These are phyloP conservation scores for Solanum ossicruentum DNA, from an alignment of 257 asterid species.

Conservation along the genomic window DNA sequence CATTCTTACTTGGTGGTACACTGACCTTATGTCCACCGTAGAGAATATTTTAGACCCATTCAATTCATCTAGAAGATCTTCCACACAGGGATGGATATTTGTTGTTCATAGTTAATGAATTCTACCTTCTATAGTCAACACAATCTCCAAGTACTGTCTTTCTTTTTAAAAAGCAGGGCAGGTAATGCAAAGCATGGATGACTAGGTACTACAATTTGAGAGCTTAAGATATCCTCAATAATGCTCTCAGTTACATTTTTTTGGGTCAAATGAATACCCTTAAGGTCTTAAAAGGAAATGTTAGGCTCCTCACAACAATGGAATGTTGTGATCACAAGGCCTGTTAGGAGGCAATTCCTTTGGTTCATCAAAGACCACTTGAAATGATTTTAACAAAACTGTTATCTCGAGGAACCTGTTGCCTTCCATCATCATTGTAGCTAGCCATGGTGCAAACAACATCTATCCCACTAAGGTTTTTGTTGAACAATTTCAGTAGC, in stretches of 20 bases:
- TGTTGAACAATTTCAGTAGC: neutral
- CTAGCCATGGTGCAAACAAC: neutral
- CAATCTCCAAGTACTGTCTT: neutral
- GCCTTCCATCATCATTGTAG: neutral
- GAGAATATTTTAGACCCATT: neutral
- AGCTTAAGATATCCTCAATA: neutral
- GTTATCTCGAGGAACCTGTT: neutral
- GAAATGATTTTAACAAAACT: too few relatives aligned
- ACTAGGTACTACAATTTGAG: neutral
- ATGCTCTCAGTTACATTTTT: neutral
- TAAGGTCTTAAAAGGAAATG: neutral
- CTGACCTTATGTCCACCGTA: neutral
- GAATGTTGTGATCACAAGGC: neutral
- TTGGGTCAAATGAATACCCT: neutral
- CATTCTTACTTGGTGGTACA: neutral
- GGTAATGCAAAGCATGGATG: neutral
- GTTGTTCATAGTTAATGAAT: neutral
- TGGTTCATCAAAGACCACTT: neutral
- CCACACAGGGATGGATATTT: neutral
- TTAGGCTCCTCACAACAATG: neutral
- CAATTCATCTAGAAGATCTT: neutral
- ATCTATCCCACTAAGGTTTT: neutral
- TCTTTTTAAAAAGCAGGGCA: neutral
- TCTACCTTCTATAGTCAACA: neutral
- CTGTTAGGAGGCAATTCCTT: neutral